A percentile compares a stretch with the other conserved stretches of the same genome.
These are phyloP conservation scores for Cercospora nicotianae DNA, from an alignment of 2,329 filamentous ascomycete genomes.

Conservation along the genomic window DNA sequence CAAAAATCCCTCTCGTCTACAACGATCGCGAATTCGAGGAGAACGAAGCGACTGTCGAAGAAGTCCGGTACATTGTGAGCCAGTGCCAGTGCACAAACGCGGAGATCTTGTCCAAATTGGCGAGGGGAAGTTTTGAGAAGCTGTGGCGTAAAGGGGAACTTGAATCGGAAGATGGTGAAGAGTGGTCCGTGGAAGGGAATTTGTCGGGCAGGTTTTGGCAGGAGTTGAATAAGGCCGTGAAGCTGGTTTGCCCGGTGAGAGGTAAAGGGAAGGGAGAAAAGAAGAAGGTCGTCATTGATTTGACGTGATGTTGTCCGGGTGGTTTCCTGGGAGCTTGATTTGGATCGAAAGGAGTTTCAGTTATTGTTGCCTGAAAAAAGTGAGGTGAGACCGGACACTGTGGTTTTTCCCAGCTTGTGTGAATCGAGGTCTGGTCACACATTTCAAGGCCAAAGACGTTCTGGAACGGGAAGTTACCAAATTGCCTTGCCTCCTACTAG, in stretches of 20 bases:
- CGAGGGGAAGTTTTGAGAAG: not conserved
- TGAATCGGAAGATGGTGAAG: not conserved
- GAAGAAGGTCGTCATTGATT: not conserved
- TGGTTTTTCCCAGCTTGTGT: too few species aligned
- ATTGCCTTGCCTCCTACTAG: too few species aligned
- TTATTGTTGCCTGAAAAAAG: too few species aligned
- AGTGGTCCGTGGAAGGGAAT: not conserved
- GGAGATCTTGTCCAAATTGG: not conserved
- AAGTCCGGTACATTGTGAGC: conserved; percentile 11
- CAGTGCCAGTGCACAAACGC: conserved; percentile 12
- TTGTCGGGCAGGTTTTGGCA: not conserved
- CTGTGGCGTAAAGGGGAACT: not conserved
- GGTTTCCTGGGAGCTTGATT: not conserved
- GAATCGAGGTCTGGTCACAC: too few species aligned
- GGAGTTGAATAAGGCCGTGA: conserved; percentile 4
- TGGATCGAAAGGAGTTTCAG: too few species aligned
- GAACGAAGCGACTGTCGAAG: not conserved
- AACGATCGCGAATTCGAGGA: conserved; percentile 1
- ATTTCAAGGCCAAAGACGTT: too few species aligned
- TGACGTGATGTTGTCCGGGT: not conserved
- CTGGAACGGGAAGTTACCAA: too few species aligned
- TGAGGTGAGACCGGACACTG: too few species aligned
- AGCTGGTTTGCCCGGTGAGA: not conserved
- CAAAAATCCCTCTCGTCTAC: not conserved
- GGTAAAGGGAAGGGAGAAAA: too few species aligned